Evolutionary conservation across 306 rosid species (phyloP).

Genomic region (Crotalaria pallida): DNA sequence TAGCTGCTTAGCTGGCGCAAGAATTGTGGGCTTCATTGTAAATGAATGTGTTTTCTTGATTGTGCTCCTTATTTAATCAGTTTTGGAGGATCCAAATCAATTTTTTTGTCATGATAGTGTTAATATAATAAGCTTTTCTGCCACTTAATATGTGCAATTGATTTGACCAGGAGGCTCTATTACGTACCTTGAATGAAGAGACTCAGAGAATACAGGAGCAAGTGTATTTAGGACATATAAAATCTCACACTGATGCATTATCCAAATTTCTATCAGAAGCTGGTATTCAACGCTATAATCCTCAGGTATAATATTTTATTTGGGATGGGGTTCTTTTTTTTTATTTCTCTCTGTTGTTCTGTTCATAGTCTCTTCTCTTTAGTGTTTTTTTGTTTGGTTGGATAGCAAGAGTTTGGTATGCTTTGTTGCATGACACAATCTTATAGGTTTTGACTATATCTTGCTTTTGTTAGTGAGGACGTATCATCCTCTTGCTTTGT

Average conservation of each 20-base stretch:
- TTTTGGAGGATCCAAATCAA: neutral
- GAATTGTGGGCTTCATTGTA: neutral
- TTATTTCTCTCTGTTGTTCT: no score
- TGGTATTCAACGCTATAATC: slow-evolving; percentile 90
- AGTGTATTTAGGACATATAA: slow-evolving; percentile 91
- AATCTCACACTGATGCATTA: slow-evolving; percentile 78
- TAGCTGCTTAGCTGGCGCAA: neutral
- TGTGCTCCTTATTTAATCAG: neutral
- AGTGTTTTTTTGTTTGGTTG: no score
- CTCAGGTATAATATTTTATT: slow-evolving; percentile 50
- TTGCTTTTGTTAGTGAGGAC: no score
- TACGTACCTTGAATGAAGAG: slow-evolving; percentile 86
- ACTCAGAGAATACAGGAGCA: slow-evolving; percentile 90
- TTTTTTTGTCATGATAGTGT: neutral
- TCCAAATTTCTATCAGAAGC: slow-evolving; percentile 73
- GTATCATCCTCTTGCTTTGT: no score
- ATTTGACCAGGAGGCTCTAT: slow-evolving; percentile 67
- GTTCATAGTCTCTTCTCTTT: no score
- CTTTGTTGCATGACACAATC: no score
- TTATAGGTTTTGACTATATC: no score
- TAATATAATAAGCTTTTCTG: slow-evolving; percentile 3
- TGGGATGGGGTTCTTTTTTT: no score
- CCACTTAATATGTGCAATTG: slow-evolving; percentile 21
- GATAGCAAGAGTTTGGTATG: no score
- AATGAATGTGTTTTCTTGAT: neutral